phyloP scores from a whole-genome alignment of 495 filamentous ascomycete species.

The Aspergillus cavernicola region DNA sequence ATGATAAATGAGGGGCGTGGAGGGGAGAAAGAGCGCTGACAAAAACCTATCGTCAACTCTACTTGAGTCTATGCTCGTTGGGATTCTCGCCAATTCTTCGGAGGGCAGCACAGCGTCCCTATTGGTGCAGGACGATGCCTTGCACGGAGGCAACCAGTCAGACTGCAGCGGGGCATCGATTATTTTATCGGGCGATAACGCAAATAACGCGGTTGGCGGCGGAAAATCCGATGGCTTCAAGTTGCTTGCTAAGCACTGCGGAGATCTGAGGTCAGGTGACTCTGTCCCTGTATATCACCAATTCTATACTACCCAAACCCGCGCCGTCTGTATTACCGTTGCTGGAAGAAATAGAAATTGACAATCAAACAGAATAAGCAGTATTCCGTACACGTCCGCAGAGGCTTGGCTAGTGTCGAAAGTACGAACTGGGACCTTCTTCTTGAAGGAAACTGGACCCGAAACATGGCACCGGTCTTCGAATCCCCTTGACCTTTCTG shows the following conservation, averaged over 20 bases:
- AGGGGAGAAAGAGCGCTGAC: slow-evolving; percentile 9
- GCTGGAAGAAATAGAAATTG: background rate
- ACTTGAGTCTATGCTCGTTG: slow-evolving; percentile 14
- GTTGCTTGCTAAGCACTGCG: slow-evolving; percentile 21
- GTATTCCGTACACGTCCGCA: background rate
- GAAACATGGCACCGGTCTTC: background rate
- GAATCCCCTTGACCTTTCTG: background rate
- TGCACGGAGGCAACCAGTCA: slow-evolving; percentile 8
- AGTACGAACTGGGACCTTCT: too few relatives aligned
- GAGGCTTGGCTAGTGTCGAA: background rate
- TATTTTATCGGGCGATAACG: slow-evolving; percentile 14
- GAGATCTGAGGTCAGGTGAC: slow-evolving; percentile 22
- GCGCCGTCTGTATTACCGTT: too few relatives aligned
- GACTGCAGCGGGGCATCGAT: slow-evolving; percentile 30
- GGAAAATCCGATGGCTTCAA: background rate
- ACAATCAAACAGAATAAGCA: background rate
- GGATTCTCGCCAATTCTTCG: slow-evolving; percentile 19
- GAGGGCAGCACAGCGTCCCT: slow-evolving; percentile 11
- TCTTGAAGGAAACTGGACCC: too few relatives aligned
- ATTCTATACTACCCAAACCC: too few relatives aligned
- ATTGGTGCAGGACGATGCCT: slow-evolving; percentile 17
- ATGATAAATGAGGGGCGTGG: slow-evolving; percentile 6
- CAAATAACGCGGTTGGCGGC: too few relatives aligned
- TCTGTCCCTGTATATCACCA: background rate
- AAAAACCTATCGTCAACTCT: slow-evolving; percentile 13